phyloP scores from a whole-genome alignment of 2,329 filamentous ascomycete genomes.

The Aspergillus sp. region DNA sequence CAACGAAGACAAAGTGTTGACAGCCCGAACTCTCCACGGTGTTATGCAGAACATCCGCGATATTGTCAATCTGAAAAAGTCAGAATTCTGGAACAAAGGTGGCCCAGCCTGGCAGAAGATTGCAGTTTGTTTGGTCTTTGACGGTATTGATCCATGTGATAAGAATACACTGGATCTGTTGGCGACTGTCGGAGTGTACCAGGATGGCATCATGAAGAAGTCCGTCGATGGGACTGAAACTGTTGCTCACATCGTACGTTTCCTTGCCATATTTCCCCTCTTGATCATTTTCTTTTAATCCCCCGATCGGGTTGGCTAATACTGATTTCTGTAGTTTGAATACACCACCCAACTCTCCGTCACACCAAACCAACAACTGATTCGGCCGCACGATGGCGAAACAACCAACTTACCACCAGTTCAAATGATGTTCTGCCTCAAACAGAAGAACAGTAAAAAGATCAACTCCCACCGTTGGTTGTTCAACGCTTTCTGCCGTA shows the following conservation, averaged over 20 bases:
- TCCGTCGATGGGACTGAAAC: slow-evolving; percentile 95
- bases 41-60: slow-evolving; percentile 98
- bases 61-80: slow-evolving; percentile 97
- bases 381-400: slow-evolving; percentile 79
- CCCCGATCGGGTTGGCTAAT: neutral
- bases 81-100: slow-evolving; percentile 98
- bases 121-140: slow-evolving; percentile 90
- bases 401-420: slow-evolving; percentile 82
- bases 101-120: slow-evolving; percentile 99
- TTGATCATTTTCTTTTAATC: neutral
- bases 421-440: slow-evolving; percentile 98
- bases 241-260: slow-evolving; percentile 71
- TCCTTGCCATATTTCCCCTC: neutral
- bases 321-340: slow-evolving; percentile 58
- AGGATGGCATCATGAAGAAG: slow-evolving; percentile 96
- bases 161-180: slow-evolving; percentile 89
- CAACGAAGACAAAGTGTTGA: slow-evolving; percentile 95
- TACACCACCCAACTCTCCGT: slow-evolving; percentile 96
- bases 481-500: slow-evolving; percentile 93
- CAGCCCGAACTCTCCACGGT: slow-evolving; percentile 86
- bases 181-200: slow-evolving; percentile 92
- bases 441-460: slow-evolving; percentile 98
- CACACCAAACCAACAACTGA: slow-evolving; percentile 88
- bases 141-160: slow-evolving; percentile 95
- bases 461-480: slow-evolving; percentile 99